Base-by-base conservation (phyloP, 495 filamentous ascomycete species). In the Xylaria intraflava region DNA sequence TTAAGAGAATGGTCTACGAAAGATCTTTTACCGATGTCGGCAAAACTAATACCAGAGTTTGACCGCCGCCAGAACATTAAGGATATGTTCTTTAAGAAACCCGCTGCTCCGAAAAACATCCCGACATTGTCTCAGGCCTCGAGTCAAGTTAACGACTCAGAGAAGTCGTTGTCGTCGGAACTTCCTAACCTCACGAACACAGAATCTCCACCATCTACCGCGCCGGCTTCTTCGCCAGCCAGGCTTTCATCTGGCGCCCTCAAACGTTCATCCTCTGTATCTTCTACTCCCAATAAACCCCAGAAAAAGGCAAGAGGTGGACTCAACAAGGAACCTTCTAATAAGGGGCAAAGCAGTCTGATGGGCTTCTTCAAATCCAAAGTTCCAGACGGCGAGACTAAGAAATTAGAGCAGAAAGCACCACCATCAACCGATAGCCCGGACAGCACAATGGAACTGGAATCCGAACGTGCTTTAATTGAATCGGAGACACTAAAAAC, bases 31-130 rank as follows among this genome's bases (percentile, higher is more conserved):
- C 82, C 89, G n/a, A 69, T 81, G 0, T 95, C 90, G 7, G 90
- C 84, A 0, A 90, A 83, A 58, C 75, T 92, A 14, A 84, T 96
- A 38, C 87, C 90, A 0, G 91, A 97, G 62, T 97, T 96, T 56
- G 81, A 89, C 55, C 83, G 82, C 42, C 83, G 91, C 3, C 78
- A 82, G 55, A 96, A 73, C 61, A 96, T 97, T 62, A 90, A 86
- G 53, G 90, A 95, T 56, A 96, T 97, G 91, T 96, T 97, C 58
- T 78, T 72, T 31, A 89, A 82, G 63, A 79, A 49, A 47, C 66
- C 55, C 5, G 39, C 60, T 0, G 27, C 56, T 30, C 12, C 59
- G 1, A 64, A 59, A 40, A 17, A 46, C 23, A 57, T 31, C 20
- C 38, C 53, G 35, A n/a, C 20, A 29, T 48, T 58, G 10, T 23